phyloP scores from a whole-genome alignment of 345 rosid genomes.

The Aquilaria malaccensis region DNA sequence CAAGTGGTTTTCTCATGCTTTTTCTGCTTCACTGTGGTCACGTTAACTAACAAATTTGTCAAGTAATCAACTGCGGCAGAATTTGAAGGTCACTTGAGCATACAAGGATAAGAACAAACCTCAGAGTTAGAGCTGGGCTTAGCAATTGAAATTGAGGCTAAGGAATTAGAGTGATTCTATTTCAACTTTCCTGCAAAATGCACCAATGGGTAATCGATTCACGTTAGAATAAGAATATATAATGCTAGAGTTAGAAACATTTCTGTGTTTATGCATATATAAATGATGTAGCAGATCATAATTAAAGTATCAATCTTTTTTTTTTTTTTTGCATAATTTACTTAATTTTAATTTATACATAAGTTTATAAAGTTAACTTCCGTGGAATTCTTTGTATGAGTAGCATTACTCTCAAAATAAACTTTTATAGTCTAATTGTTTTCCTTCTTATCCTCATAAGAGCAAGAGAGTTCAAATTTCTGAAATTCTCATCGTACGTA shows the following conservation, averaged over 20 bases:
- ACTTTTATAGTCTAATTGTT: too few relatives aligned
- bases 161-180: slow-evolving; percentile 13
- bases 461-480: too few relatives aligned
- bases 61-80: not conserved
- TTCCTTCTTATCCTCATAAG: not conserved
- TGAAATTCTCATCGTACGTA: too few relatives aligned
- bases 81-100: not conserved
- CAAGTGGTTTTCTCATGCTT: slow-evolving; percentile 4
- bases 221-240: not conserved
- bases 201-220: not conserved
- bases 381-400: not conserved
- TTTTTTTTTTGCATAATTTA: too few relatives aligned
- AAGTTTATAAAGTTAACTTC: not conserved
- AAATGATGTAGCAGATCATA: too few relatives aligned
- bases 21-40: slow-evolving; percentile 4
- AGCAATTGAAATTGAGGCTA: slow-evolving; percentile 10
- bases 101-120: slow-evolving; percentile 4
- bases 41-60: not conserved
- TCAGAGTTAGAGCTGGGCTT: slow-evolving; percentile 8
- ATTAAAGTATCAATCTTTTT: too few relatives aligned
- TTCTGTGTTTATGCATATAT: too few relatives aligned
- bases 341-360: not conserved
- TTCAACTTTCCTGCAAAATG: slow-evolving; percentile 12
- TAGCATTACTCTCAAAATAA: too few relatives aligned
- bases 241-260: too few relatives aligned